Evolutionary conservation across 257 asterid genomes (phyloP).

Genomic region (Solanum ossicruentum): DNA sequence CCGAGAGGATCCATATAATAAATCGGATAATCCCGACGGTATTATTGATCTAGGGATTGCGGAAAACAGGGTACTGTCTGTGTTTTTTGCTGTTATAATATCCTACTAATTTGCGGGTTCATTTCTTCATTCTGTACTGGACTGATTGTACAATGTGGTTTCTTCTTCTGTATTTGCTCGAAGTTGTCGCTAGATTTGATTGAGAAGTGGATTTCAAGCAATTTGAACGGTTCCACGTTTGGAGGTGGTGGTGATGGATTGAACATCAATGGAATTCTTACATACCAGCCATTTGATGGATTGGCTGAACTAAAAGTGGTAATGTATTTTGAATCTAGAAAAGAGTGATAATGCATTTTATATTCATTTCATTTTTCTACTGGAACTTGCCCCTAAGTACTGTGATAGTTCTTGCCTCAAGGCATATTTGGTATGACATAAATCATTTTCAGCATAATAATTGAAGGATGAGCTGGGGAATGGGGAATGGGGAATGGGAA

Average conservation of each 20-base stretch:
- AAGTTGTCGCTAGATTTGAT: slow-evolving; percentile 86
- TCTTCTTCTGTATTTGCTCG: neutral
- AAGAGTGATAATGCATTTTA: slow-evolving; percentile 43
- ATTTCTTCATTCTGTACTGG: neutral
- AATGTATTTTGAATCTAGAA: neutral
- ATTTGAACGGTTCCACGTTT: slow-evolving; percentile 27
- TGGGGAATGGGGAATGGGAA: neutral
- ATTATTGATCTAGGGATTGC: slow-evolving; percentile 80
- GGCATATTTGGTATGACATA: neutral
- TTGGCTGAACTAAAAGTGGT: slow-evolving; percentile 75
- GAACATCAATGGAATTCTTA: slow-evolving; percentile 52
- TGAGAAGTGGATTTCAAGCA: slow-evolving; percentile 57
- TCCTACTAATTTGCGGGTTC: neutral
- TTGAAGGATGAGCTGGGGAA: neutral
- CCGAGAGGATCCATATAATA: slow-evolving; percentile 50
- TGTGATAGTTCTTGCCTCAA: neutral
- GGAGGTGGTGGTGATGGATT: slow-evolving; percentile 30
- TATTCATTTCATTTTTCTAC: neutral
- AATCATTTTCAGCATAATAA: neutral
- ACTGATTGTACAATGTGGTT: neutral
- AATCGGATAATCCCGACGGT: slow-evolving; percentile 44
- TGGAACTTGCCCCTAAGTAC: neutral
- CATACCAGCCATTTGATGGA: slow-evolving; percentile 83
- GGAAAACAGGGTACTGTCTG: slow-evolving; percentile 54
- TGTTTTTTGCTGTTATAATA: neutral